Percentiles rank a stretch among this genome's conserved stretches.
Conservation (phyloP, 176 grass and related monocot genomes). For the Guadua angustifolia region DNA sequence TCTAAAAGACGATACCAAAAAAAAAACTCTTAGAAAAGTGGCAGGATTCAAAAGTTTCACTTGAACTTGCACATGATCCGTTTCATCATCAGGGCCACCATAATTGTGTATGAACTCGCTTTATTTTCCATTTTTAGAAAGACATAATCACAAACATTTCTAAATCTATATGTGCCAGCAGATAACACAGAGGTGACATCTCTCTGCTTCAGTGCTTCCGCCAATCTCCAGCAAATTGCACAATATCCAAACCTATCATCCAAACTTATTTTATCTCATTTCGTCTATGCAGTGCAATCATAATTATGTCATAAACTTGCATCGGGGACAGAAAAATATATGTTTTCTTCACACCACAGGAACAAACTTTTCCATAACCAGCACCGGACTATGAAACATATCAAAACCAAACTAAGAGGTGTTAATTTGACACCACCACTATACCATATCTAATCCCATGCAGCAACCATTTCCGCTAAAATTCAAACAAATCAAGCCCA, state of each 20-base stretch:
- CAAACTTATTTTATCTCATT: neutral
- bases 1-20: neutral
- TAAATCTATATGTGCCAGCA: neutral
- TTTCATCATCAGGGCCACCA: neutral
- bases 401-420: neutral
- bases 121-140: neutral
- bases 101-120: neutral
- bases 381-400: neutral
- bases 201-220: neutral
- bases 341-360: neutral
- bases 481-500: neutral
- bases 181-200: neutral
- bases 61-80: neutral
- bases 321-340: neutral
- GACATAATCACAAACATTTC: neutral
- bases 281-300: neutral
- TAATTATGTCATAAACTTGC: neutral
- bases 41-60: neutral
- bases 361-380: neutral
- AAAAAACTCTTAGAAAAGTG: neutral
- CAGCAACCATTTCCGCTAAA: neutral
- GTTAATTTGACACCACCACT: neutral
- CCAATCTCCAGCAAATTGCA: neutral
- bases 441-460: neutral
- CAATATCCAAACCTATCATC: neutral